Base-by-base conservation (phyloP, 2,329 filamentous ascomycete species). In the Ophiostoma novo-ulmi region DNA sequence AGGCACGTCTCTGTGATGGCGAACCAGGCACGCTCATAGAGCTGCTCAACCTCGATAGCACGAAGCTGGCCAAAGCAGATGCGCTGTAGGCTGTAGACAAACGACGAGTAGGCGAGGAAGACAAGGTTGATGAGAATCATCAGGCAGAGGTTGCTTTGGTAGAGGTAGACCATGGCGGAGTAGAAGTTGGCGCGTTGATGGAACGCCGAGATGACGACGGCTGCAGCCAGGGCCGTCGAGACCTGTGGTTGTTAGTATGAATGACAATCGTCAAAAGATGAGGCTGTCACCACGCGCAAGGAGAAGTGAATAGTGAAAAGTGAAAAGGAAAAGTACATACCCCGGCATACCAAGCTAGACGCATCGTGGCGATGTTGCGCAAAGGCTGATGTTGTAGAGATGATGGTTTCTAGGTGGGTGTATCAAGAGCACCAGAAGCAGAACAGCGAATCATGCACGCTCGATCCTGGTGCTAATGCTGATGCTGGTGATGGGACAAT, bases 11-110 rank as follows among this genome's bases (percentile, higher is more conserved):
- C 95, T 66, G 94, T 97, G 58, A 98, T 92, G 55, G 95, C 94
- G 78, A 97, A 97, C 96, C 96, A 99, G 68, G 92, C 94, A 80
- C 94, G 94, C 80, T 99, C 95, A 78, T 97, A 97, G 17, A 99
- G 87, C 79, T 98, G 94, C 80, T 99, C 96, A 76, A 95, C 91
- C 82, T 99, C 95, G 82, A 97, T 92, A 36, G 93, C 91, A 75
- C 96, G 93, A 31, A 99, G 87, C 22, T 88, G 89, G 72, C 95
- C 95, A 77, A 94, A 99, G 78, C 96, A 92, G 69, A 97, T 83
- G 76, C 93, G 89, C 78, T 97, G 95, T 22, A 99, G 86, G 72
- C 89, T 91, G 80, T 94, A 97, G 73, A 97, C 88, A 75, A 97
- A 86, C 75, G 88, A 89, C 74, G 89, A 89, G 72, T 94, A 93